phyloP scores from a whole-genome alignment of 176 grass and related monocot species.

The Eleusine indica region DNA sequence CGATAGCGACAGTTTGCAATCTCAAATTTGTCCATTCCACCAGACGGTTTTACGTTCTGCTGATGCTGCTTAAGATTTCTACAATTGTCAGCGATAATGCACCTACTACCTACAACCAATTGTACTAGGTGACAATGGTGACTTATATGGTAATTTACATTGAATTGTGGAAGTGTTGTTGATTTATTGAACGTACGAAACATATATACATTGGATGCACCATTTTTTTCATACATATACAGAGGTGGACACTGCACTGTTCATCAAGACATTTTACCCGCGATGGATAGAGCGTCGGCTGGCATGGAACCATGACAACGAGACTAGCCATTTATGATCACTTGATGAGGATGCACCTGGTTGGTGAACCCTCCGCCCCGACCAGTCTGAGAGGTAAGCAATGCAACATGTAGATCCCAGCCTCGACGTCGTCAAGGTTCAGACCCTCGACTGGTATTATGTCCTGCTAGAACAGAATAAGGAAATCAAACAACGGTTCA shows the following conservation, averaged over 20 bases:
- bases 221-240: background rate
- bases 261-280: background rate
- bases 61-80: background rate
- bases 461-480: conserved; percentile 56
- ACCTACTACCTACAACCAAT: background rate
- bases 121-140: background rate
- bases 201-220: background rate
- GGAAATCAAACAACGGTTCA: conserved; percentile 14
- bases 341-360: conserved; percentile 84
- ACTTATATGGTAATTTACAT: background rate
- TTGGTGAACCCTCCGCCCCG: conserved; percentile 68
- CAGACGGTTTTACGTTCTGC: background rate
- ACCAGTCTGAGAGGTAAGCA: conserved; percentile 82
- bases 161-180: background rate
- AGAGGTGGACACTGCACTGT: background rate
- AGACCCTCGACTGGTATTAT: conserved; percentile 79
- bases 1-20: too few species aligned
- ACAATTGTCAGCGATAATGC: background rate
- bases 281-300: background rate
- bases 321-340: conserved; percentile 29
- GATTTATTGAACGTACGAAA: conserved; percentile 23
- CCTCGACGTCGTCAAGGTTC: conserved; percentile 63
- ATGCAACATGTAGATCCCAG: conserved; percentile 79
- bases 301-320: background rate
- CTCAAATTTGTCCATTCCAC: too few species aligned